Percentiles rank a stretch among this genome's conserved stretches.
These are phyloP conservation scores for Eutrema yunnanense DNA, from an alignment of 345 rosid species.

Conservation along the genomic window DNA sequence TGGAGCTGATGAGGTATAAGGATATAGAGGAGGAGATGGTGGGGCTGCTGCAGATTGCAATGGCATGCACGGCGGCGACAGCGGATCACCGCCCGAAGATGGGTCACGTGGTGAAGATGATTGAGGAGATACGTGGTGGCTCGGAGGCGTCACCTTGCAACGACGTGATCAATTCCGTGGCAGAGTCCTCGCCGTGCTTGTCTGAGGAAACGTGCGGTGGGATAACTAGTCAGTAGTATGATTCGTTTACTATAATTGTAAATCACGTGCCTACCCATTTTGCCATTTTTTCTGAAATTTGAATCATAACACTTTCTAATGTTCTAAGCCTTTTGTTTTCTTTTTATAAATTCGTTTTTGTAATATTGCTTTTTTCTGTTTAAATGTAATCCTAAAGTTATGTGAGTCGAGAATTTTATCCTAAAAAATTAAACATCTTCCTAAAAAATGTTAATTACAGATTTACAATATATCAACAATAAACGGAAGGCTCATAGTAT, in stretches of 20 bases:
- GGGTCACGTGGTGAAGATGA: conserved; percentile 62
- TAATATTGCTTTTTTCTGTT: not conserved
- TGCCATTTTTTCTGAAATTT: not conserved
- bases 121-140: conserved; percentile 54
- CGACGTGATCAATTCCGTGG: conserved; percentile 48
- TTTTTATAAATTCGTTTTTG: not conserved
- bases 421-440: too few species aligned
- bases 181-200: conserved; percentile 64
- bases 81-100: conserved; percentile 66
- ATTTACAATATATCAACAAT: too few species aligned
- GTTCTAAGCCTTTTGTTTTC: not conserved
- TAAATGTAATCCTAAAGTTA: not conserved
- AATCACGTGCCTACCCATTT: conserved; percentile 14
- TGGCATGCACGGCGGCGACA: conserved; percentile 46
- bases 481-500: too few species aligned
- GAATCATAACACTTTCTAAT: not conserved
- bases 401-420: not conserved
- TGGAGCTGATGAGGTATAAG: conserved; percentile 82
- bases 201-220: conserved; percentile 68
- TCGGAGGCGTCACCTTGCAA: conserved; percentile 59
- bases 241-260: not conserved
- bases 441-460: too few species aligned
- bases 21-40: conserved; percentile 88
- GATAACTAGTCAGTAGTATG: conserved; percentile 42
- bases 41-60: conserved; percentile 60